Base-by-base conservation (phyloP, 1,284 basidiomycete species). In the Malassezia obtusa region DNA sequence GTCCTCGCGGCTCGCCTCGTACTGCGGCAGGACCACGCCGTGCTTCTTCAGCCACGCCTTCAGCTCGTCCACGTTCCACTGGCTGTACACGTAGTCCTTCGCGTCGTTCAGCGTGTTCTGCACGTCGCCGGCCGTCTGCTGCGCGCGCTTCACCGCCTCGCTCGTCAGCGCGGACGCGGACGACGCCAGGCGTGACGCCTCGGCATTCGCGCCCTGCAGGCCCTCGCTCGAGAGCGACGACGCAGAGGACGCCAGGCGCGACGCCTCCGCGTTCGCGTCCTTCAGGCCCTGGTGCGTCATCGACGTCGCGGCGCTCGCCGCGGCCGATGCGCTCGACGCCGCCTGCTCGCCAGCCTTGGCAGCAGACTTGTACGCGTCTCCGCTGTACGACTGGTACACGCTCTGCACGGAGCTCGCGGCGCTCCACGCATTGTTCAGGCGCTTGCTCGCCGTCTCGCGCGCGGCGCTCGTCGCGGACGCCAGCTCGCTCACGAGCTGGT, bases 31-130 rank as follows among this genome's bases (percentile, higher is more conserved):
- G 49, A 64, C 61, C 31, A 68, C 30, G 44, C 65, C 64, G 22
- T 67, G 47, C 35, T 54, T 45, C 50, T 62, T 60, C 56, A 73
- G 62, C 58, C 48, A 72, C 19, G 44, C 40, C 21, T 63, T 59
- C 32, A 72, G 61, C 30, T 69, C 56, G 43, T 64, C 61, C 49
- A 59, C 62, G 59, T 63, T 60, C 70, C 68, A 71, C 9, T 51
- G 45, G n/a, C 63, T 64, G 63, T 65, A 73, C 50, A 68, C 58
- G 51, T 71, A 73, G 61, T 73, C 69, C 46, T 61, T 62, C 45
- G 60, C 56, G 57, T 71, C 64, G 56, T 71, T 57, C 35, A 68
- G 39, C 2, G 58, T 50, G 21, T 32, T 30, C 39, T 12, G 17
- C 22, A 25, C 32, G 15, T 25, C n/a, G 6, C 12, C 21, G 15